Evolutionary conservation across 495 filamentous ascomycete genomes (phyloP), one percentile per base, ranked within the genome.

Genomic region (Chlorociboria aeruginascens): DNA sequence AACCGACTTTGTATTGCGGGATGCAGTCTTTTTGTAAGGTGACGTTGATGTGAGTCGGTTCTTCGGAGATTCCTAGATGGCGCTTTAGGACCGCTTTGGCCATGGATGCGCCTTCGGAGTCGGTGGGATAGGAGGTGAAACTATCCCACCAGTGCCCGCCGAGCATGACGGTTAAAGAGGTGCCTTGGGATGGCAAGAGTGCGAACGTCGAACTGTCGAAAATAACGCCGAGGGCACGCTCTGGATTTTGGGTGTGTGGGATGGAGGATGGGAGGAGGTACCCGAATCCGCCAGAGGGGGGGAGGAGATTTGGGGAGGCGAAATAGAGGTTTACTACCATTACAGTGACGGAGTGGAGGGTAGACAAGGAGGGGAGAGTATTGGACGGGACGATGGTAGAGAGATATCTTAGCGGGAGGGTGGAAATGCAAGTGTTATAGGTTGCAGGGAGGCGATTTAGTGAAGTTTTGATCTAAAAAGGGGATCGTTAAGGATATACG

Each of bases 271-370:
- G 85, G 34, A 98, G 81, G 20, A 98, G 77, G 61, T 97, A 97
- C 34, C 92, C 92, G 59, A 97, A 94, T 35, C 93, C 92, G 32
- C 66, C 63, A 11, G 76, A 69, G 3, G 69, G 72, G 4, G 20
- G 20, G 17, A 87, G 68, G 31, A 94, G 64, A 16, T 77, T 55
- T 1, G 81, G 76, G 17, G 76, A 70, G 6, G 67, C 60, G 58
- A 79, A 99, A 70, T 82, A 96, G 16, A 99, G 71, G 63, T 96
- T 97, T 36, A 97, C 82, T 4, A 89, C 83, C 78, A 85, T 88
- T 36, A 94, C 88, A 8, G 83, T 90, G 11, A 86, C 82, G 16
- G 84, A 75, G 43, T 76, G 72, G 34, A 79, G 72, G 34, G 71
- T 58, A 11, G 65, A 55, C 12, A 82, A 66, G 8, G 78, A 58